Evolutionary conservation across 1,284 basidiomycete species (phyloP).

Genomic region (Golubevia sp.): DNA sequence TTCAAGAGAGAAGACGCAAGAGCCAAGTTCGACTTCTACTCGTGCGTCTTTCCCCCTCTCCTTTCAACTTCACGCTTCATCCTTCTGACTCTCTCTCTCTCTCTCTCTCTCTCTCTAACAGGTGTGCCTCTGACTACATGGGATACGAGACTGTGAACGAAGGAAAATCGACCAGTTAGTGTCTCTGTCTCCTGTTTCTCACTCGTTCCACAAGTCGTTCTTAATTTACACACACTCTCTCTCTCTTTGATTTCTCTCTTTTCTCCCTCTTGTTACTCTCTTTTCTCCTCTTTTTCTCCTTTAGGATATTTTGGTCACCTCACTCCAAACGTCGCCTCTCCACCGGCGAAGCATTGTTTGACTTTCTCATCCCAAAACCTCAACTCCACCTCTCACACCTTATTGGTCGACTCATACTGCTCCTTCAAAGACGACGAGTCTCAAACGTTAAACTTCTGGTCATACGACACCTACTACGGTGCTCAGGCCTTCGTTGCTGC

Average conservation of each 20-base stretch:
- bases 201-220: too few relatives aligned
- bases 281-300: neutral
- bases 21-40: neutral
- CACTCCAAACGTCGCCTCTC: neutral
- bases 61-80: too few relatives aligned
- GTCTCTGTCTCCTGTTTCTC: neutral
- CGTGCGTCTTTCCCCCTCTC: too few relatives aligned
- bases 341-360: neutral
- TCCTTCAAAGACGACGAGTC: neutral
- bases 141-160: neutral
- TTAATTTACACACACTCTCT: too few relatives aligned
- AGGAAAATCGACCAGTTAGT: neutral
- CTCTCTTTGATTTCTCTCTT: too few relatives aligned
- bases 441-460: neutral
- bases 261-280: neutral
- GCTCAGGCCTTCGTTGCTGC: neutral
- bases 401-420: neutral
- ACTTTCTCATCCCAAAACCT: neutral
- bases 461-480: neutral
- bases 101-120: too few relatives aligned
- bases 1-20: neutral
- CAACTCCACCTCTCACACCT: neutral
- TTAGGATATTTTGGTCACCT: neutral
- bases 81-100: too few relatives aligned
- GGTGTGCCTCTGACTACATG: neutral